Evolutionary conservation across 441 rosid genomes (phyloP), one percentile per base, ranked within the genome.

Genomic region (Rhodomyrtus psidioides): DNA sequence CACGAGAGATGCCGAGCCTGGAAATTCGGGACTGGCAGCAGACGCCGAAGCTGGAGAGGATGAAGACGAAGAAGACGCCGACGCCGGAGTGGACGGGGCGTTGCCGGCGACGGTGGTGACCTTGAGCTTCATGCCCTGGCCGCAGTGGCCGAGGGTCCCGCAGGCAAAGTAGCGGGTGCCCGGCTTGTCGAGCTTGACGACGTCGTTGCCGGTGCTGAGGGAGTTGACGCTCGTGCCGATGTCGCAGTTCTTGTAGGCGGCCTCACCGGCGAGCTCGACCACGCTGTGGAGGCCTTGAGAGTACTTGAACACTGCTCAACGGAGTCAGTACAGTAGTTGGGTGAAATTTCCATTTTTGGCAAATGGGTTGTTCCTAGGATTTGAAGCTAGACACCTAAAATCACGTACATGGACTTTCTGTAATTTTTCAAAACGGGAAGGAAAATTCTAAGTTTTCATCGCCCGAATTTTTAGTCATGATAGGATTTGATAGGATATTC

Each of bases 131-230:
- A 96, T 97, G 86, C 98, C 98, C 86, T 94, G 95, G 62, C 86
- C 92, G 26, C 99, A 97, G 86, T 97, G 99, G 57, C 98, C 98
- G 21, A 81, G 82, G 4, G 98, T 95, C 49, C 99, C 98, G 84
- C 98, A 97, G 55, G 93, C 94, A 59, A 97, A 97, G 89, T 95
- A 96, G 82, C 98, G 93, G 12, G 96, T 91, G 9, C 98, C 97
- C 1, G 95, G 85, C 86, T 96, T 94, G 62, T 88, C 90, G 55
- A 97, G 84, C 89, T 94, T 95, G 39, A 97, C 94, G 53, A 88
- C 94, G 87, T 96, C 99, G 53, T 92, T 93, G 74, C 98, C 98
- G 4, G 92, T 91, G 91, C 87, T 93, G 88, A 89, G 89, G 13
- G 98, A 91, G 86, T 94, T 88, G 9, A 93, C 23, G 8, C 95